A percentile compares a stretch with the other conserved stretches of the same genome.
These are phyloP conservation scores for Marasmius oreades DNA, from an alignment of 1,284 basidiomycete genomes.

Conservation along the genomic window DNA sequence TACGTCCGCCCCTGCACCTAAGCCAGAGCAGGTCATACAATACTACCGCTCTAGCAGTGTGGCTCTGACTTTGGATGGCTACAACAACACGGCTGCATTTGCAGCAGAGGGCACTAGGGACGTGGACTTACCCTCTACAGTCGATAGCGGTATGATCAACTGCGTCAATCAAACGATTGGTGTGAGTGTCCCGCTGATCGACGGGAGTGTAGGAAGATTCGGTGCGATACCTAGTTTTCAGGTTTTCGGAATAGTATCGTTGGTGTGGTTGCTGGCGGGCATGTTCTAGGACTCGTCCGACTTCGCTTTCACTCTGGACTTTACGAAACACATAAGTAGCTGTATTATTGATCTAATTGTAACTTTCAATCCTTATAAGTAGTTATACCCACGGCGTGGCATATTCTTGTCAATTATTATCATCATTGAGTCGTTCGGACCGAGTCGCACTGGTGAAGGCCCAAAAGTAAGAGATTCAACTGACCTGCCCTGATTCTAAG, in stretches of 20 bases:
- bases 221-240: neutral
- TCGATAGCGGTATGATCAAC: neutral
- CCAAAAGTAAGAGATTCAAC: too few species aligned
- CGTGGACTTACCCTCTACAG: neutral
- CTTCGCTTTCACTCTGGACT: too few species aligned
- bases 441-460: too few species aligned
- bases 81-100: slow-evolving; percentile 54
- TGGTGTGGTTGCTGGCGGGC: neutral
- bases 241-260: neutral
- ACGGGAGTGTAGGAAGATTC: neutral
- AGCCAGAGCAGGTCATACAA: slow-evolving; percentile 51
- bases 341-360: neutral
- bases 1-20: slow-evolving; percentile 26
- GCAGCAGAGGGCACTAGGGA: neutral
- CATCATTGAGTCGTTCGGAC: too few species aligned
- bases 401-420: too few species aligned
- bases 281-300: too few species aligned
- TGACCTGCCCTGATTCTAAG: too few species aligned
- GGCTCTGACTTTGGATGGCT: slow-evolving; percentile 54
- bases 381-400: too few species aligned
- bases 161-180: slow-evolving; percentile 1
- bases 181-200: neutral
- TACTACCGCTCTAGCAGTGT: slow-evolving; percentile 58
- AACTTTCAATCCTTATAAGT: too few species aligned
- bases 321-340: neutral